Evolutionary conservation across 208 protist species (phyloP).

Genomic region (Wallacemonas sp.): DNA sequence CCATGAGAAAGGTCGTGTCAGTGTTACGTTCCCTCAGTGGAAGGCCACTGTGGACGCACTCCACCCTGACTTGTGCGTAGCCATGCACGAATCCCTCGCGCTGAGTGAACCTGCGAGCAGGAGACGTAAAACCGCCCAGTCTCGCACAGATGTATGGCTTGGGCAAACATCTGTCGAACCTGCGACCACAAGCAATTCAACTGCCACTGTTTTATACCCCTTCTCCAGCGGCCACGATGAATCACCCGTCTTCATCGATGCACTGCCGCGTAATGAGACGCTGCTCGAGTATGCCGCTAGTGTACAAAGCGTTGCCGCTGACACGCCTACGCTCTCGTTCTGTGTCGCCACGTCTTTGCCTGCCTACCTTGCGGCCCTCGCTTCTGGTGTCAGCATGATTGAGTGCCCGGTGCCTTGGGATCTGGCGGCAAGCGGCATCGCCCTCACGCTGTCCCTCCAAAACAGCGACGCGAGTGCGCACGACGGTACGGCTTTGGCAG

Average conservation of each 20-base stretch:
- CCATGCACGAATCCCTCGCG: conserved; percentile 53
- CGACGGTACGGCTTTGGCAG: background rate
- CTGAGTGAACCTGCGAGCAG: conserved; percentile 39
- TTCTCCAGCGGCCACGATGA: conserved; percentile 9
- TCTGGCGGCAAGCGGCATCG: conserved; percentile 76
- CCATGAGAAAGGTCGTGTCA: conserved; percentile 63
- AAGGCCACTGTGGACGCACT: conserved; percentile 46
- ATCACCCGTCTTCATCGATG: conserved; percentile 27
- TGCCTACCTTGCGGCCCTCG: conserved; percentile 44
- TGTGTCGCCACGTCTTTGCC: conserved; percentile 44
- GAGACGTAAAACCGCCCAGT: conserved; percentile 40
- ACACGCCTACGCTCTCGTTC: conserved; percentile 26
- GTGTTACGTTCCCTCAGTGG: conserved; percentile 53
- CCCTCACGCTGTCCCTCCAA: conserved; percentile 20
- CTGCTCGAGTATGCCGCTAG: conserved; percentile 8
- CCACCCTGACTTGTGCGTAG: conserved; percentile 47
- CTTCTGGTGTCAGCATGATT: conserved; percentile 48
- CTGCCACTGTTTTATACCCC: background rate
- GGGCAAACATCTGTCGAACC: conserved; percentile 1
- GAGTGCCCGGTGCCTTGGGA: conserved; percentile 74
- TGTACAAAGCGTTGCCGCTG: conserved; percentile 1
- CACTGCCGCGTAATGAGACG: conserved; percentile 39
- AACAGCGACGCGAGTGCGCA: background rate
- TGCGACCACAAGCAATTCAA: conserved; percentile 4
- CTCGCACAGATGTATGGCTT: conserved; percentile 44